Conservation (phyloP, 139 green algal species). For the Picochlorum sp. region DNA sequence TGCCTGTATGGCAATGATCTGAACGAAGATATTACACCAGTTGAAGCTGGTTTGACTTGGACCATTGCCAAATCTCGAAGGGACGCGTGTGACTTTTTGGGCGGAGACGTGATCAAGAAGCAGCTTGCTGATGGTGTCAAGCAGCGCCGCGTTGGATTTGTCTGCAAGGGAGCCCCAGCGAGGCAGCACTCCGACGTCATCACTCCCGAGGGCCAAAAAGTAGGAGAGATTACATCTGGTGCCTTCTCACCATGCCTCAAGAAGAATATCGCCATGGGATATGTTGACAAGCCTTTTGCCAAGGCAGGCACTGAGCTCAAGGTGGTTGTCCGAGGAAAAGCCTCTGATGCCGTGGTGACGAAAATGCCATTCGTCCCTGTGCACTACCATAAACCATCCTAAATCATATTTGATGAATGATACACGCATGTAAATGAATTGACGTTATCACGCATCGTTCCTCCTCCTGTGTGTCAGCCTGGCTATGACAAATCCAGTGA, state of each 20-base stretch:
- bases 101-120: conserved; percentile 86
- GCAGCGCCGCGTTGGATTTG: conserved; percentile 81
- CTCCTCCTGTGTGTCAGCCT: neutral
- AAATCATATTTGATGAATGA: neutral
- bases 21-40: conserved; percentile 81
- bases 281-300: conserved; percentile 79
- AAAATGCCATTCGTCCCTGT: conserved; percentile 98
- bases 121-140: conserved; percentile 83
- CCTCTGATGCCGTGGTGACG: conserved; percentile 69
- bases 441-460: neutral
- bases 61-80: conserved; percentile 86
- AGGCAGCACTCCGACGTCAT: conserved; percentile 67
- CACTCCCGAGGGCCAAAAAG: conserved; percentile 59
- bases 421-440: neutral
- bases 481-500: conserved; percentile 5
- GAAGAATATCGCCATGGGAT: conserved; percentile 99
- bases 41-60: conserved; percentile 97
- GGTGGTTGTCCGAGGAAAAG: conserved; percentile 86
- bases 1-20: conserved; percentile 99
- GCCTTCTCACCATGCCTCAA: conserved; percentile 90
- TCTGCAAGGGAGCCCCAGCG: conserved; percentile 79
- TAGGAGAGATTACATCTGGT: conserved; percentile 83
- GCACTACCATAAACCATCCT: conserved; percentile 61
- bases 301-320: conserved; percentile 93
- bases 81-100: conserved; percentile 86